Evolutionary conservation across 306 rosid genomes (phyloP), one percentile per base, ranked within the genome.

Genomic region (Cyamopsis tetragonoloba): DNA sequence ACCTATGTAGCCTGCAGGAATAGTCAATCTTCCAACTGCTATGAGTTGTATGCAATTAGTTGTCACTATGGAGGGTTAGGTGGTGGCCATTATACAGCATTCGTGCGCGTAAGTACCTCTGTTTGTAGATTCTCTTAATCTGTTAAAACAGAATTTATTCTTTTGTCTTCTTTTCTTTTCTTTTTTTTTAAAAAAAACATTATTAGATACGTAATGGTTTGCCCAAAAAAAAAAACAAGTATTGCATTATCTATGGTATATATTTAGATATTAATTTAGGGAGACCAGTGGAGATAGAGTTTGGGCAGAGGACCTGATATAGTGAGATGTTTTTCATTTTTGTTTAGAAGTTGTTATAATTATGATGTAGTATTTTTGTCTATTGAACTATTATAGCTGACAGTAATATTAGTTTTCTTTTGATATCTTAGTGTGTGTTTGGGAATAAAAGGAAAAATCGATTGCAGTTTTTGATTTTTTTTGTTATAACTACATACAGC

Each of bases 61-160:
- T 87, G 91, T 86, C 98, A 92, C 78, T 82, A 82, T 66, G 98
- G 98, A 30, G 83, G 88, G 41, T 37, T 86, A 82, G 89, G 88
- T 57, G 88, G 90, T 5, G 98, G 98, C 72, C 98, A 92, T 66
- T 89, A 92, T 64, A 92, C 98, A 8, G 91, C 98, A 35, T 79
- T 75, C 77, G 86, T 89, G 66, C 88, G 75, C 24, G 98, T 92
- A 80, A 85, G 98, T 74, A 41, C 44, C 70, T 62, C 26, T 54
- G 3, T 70, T 26, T 28, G 27, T 10, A 37, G 30, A 32, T 7
- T 24, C 54, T 60, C 69, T 56, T 70, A 18, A 47, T 60, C 31
- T 7, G 49, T 71, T 50, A 19, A 47, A 47, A 30, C 38, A n/a
- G 3, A 68, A 53, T 17, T 34, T 24, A 5, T 37, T 47, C 10